Percentiles rank a stretch among this genome's conserved stretches.
Evolutionary conservation across 306 rosid species (phyloP).

Genomic region (Castanea sativa): DNA sequence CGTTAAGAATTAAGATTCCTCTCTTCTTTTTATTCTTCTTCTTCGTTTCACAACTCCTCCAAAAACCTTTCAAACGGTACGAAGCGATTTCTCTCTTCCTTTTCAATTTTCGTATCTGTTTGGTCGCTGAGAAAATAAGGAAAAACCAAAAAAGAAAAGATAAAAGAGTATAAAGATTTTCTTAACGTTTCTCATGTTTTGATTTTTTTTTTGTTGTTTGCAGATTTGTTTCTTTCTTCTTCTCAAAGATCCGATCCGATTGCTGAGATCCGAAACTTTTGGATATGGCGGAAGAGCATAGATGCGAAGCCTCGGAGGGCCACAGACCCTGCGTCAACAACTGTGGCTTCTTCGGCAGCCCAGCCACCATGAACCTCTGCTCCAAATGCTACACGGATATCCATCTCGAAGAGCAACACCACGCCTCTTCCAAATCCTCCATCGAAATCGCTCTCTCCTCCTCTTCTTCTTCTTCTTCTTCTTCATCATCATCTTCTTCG

Average conservation of each 20-base stretch:
- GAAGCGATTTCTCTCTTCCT: background rate
- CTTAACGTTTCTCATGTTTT: background rate
- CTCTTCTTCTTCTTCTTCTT: background rate
- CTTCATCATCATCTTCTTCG: background rate
- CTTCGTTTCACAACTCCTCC: constrained; percentile 1
- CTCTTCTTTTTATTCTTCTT: constrained; percentile 1
- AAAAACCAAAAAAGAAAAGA: background rate
- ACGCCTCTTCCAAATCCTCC: constrained; percentile 76
- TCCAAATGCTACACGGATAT: constrained; percentile 79
- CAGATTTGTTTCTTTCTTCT: constrained; percentile 3
- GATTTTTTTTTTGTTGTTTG: background rate
- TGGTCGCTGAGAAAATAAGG: constrained; percentile 13
- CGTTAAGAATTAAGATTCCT: constrained; percentile 53
- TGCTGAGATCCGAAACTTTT: background rate
- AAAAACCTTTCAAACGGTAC: constrained; percentile 24
- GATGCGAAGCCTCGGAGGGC: constrained; percentile 83
- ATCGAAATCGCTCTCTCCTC: constrained; percentile 68
- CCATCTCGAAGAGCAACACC: constrained; percentile 57
- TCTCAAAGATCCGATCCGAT: background rate
- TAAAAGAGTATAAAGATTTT: background rate
- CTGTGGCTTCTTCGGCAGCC: constrained; percentile 91
- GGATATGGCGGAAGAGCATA: constrained; percentile 87
- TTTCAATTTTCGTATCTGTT: constrained; percentile 10
- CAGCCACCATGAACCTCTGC: constrained; percentile 90
- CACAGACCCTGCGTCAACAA: constrained; percentile 85